Conservation (phyloP, 2,329 filamentous ascomycete species). For the Colletotrichum salicis region DNA sequence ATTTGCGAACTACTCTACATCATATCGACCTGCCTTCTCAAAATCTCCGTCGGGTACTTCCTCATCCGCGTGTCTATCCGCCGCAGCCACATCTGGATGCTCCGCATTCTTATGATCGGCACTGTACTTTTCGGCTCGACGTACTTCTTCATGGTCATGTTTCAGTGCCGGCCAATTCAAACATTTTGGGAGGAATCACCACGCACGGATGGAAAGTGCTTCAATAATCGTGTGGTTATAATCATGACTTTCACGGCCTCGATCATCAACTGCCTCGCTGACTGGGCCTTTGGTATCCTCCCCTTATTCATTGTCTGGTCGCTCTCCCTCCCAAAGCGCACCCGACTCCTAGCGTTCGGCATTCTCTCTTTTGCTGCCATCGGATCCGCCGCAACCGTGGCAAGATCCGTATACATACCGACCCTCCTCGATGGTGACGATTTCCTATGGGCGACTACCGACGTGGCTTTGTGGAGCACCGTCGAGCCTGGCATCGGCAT, state of each 20-base stretch:
- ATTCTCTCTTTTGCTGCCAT: constrained; percentile 49
- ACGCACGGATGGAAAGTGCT: constrained; percentile 45
- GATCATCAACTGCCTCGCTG: constrained; percentile 49
- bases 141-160: constrained; percentile 54
- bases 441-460: constrained; percentile 55
- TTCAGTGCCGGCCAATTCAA: constrained; percentile 52
- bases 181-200: constrained; percentile 51
- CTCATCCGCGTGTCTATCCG: constrained; percentile 53
- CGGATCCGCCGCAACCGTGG: constrained; percentile 50
- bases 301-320: constrained; percentile 54
- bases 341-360: constrained; percentile 49
- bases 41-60: constrained; percentile 55
- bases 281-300: constrained; percentile 53
- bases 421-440: constrained; percentile 49
- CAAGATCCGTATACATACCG: constrained; percentile 54
- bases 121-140: constrained; percentile 49
- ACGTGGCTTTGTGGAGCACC: constrained; percentile 58
- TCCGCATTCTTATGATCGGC: constrained; percentile 48
- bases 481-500: constrained; percentile 56
- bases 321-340: constrained; percentile 50
- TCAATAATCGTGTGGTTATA: constrained; percentile 41
- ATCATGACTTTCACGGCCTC: constrained; percentile 50
- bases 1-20: constrained; percentile 55
- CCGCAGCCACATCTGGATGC: constrained; percentile 46
- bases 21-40: constrained; percentile 44